These are phyloP conservation scores for Alisma plantagoaquatica DNA, from an alignment of 106 monocot species.

Conservation along the genomic window DNA sequence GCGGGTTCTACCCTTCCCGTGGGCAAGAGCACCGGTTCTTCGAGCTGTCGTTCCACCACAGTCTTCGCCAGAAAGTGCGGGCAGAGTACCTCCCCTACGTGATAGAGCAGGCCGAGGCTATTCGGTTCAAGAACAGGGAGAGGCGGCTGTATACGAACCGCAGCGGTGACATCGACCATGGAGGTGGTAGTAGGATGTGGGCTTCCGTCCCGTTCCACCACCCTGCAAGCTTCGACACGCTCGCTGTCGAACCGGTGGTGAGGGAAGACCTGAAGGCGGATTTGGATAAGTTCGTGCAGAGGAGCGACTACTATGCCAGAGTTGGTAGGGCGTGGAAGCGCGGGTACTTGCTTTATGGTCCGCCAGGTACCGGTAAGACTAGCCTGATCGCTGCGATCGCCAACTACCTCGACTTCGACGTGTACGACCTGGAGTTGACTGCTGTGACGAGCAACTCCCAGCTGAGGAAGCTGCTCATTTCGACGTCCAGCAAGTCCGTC, in stretches of 20 bases:
- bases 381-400: conserved; percentile 59
- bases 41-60: conserved; percentile 34
- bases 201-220: conserved; percentile 33
- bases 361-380: conserved; percentile 58
- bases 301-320: conserved; percentile 26
- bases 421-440: conserved; percentile 58
- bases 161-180: conserved; percentile 4
- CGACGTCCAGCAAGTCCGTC: conserved; percentile 35
- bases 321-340: conserved; percentile 35
- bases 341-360: conserved; percentile 48
- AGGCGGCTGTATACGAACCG: conserved; percentile 45
- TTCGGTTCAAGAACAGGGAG: conserved; percentile 24
- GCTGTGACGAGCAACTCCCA: conserved; percentile 32
- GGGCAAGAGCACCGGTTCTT: conserved; percentile 15
- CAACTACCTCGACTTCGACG: conserved; percentile 48
- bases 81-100: conserved; percentile 29
- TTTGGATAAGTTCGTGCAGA: conserved; percentile 17
- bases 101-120: conserved; percentile 15
- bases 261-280: conserved; percentile 31
- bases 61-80: conserved; percentile 15
- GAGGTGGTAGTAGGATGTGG: conserved; percentile 24
- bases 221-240: conserved; percentile 47
- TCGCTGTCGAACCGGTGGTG: conserved; percentile 39
- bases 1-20: no score
- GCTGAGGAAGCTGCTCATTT: conserved; percentile 41